These are phyloP conservation scores for Wallacemonas sp. DNA, from an alignment of 208 protist genomes.

Conservation along the genomic window DNA sequence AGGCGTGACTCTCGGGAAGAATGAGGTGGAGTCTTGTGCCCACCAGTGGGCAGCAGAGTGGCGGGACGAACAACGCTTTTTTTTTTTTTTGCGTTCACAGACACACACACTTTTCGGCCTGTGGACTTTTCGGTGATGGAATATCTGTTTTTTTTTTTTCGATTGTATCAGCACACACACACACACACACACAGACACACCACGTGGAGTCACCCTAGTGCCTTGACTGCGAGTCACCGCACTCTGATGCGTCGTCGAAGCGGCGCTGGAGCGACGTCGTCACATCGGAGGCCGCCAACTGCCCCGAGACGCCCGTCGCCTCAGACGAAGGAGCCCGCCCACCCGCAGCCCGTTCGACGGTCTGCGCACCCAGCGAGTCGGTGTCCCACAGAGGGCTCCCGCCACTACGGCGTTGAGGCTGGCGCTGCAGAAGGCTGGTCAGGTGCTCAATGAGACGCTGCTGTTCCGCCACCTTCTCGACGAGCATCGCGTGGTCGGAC, in stretches of 20 bases:
- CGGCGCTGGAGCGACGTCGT: neutral
- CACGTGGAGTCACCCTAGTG: neutral
- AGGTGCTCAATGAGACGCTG: constrained; percentile 45
- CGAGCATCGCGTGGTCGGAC: constrained; percentile 27
- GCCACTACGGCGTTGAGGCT: neutral
- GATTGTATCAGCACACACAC: too few species aligned
- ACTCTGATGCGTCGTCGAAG: neutral
- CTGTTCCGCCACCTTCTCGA: constrained; percentile 39
- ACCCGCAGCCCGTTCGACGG: constrained; percentile 1
- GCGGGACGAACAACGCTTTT: too few species aligned
- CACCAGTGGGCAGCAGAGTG: too few species aligned
- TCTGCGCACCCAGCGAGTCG: neutral
- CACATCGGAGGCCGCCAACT: constrained; percentile 14
- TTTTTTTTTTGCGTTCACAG: too few species aligned
- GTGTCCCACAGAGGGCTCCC: neutral
- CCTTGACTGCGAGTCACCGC: neutral
- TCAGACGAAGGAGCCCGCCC: constrained; percentile 4
- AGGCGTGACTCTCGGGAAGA: too few species aligned
- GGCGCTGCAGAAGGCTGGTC: constrained; percentile 23
- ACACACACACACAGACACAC: neutral
- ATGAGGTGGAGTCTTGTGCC: too few species aligned
- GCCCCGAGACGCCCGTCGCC: constrained; percentile 1
- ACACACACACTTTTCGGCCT: too few species aligned
- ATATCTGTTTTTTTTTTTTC: too few species aligned
- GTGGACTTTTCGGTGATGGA: too few species aligned